Base-by-base conservation (phyloP, 805 yeast genomes). In the Hanseniaspora clermontiae region DNA sequence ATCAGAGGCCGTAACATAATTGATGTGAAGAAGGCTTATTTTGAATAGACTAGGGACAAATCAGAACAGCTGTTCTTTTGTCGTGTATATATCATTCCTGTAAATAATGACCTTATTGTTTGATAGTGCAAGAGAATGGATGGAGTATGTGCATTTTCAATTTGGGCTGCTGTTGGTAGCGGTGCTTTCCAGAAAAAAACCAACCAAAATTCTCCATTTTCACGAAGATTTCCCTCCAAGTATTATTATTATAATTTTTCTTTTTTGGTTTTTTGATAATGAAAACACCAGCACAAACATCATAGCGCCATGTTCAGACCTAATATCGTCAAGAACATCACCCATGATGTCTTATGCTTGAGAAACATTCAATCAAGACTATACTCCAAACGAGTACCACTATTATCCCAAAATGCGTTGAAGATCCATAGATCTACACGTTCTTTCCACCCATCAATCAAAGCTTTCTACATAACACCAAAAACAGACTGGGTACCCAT, bases 1-100 rank as follows among this genome's bases (percentile, higher is more conserved):
- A 85, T 83, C 63, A 81, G 98, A 73, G 98, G 98, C 60, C 91
- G 91, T 79, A 88, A 88, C 77, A 78, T 91, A 65, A 89, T 88
- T 40, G 97, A 93, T 70, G 83, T 93, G 66, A 84, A 95, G 70
- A 87, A 85, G 73, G 82, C 87, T 43, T 93, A 91, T 74, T 89
- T 88, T 31, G 48, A 43, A 10, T 51, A 51, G 12, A 12, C n/a
- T 24, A 24, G 19, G 19, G 17, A 17, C 19, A 37, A 7, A 37
- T 19, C 14, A 5, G 24, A 24, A 14, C 19, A 4, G 17, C 42
- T 19, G 12, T 42, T 45, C 1, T 45, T 14, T 17, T 10, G 14
- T 34, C 29, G 7, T n/a, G 4, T 46, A 17, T 17, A 38, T 38
- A 38, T 38, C 42, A n/a, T 15, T 38, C 42, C 20, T 17, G 20